Base-by-base conservation (phyloP, 352 stramenopile genomes). In the Pythium rhizo-oryzae region DNA sequence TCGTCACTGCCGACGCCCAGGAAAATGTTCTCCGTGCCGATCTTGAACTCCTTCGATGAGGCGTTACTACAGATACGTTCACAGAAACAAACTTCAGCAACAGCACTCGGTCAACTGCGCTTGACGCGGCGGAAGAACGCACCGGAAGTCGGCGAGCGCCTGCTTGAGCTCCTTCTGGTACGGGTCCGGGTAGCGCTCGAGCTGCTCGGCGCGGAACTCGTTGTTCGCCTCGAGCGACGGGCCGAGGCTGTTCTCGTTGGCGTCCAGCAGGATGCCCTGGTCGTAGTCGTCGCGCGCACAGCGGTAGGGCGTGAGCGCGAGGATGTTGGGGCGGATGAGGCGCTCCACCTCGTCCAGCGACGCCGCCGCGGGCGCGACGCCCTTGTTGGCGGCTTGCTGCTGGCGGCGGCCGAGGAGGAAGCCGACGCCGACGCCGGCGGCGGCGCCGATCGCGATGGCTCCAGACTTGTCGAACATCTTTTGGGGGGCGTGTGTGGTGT, bases 1-100 rank as follows among this genome's bases (percentile, higher is more conserved):
- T 99, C 97, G 67, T 99, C 97, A 64, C 93, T 99, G 55, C 97
- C 97, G 6, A 99, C 97, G n/a, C 97, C 97, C 2, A 99, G 82
- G 75, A 99, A 99, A 39, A 99, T 97, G 73, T 99, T 97, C 46
- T 97, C 88, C 15, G 86, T 78, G 49, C 65, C 75, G 52, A 98
- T 81, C 64, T 88, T 89, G 65, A 66, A 53, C 21, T 85, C 78
- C 1, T 53, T 72, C 1, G 82, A 78, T 19, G 62, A 72, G 7
- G 74, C 67, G 65, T 94, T 92, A 59, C 81, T 91, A 19, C n/a
- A 23, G 16, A 39, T 1, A 18, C 52, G 51, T n/a, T 8, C 2
- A 33, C 6, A 6, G 28, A 6, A 33, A 33, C 28, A 33, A 33
- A 7, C 28, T 2, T 33, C 28, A 6, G 28, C 28, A 6, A 33